Evolutionary conservation across 495 filamentous ascomycete genomes (phyloP), one percentile per base, ranked within the genome.

Genomic region (Xanthoparmelia taractica): DNA sequence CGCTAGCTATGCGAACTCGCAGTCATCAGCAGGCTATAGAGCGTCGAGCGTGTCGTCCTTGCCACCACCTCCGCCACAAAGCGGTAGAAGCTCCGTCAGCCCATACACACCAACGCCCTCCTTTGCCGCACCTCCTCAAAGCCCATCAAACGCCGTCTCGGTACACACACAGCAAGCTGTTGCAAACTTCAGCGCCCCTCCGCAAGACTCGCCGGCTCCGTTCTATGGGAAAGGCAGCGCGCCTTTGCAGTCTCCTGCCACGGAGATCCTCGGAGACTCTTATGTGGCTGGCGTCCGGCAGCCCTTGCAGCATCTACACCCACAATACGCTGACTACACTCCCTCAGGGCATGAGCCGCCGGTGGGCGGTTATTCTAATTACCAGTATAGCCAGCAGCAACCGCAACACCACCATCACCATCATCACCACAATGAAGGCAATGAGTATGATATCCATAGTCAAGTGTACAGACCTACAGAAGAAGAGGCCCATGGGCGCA

Each of bases 391-490:
- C 27, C 73, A 70, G 18, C 73, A 71, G 18, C 73, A 73, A 40
- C 74, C 66, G 62, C 73, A 68, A 43, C 73, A 78, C 40, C 71
- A 70, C 20, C 70, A 68, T 37, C 73, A 78, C 40, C 71, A 70
- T 34, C 71, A 70, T 34, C 71, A 70, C 63, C 68, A 68, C 56
- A 66, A 60, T 58, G 50, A 59, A 69, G 65, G 72, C 37, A 74
- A 60, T 23, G 83, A 87, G 43, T 91, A 91, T 67, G 71, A 77
- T 40, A 80, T 93, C 36, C 91, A 96, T 71, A 82, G 80, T 63
- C 90, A 94, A 73, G 71, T 88, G 17, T 96, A 94, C 68, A 73
- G 85, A 60, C 91, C 92, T 12, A 89, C 86, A 2, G 85, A 90
- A 70, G 76, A 74, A 20, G 88, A 90, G 68, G 76, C 72, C 7